phyloP scores from a whole-genome alignment of 371 early-diverging fungal species.

The Vairimorpha apis region DNA sequence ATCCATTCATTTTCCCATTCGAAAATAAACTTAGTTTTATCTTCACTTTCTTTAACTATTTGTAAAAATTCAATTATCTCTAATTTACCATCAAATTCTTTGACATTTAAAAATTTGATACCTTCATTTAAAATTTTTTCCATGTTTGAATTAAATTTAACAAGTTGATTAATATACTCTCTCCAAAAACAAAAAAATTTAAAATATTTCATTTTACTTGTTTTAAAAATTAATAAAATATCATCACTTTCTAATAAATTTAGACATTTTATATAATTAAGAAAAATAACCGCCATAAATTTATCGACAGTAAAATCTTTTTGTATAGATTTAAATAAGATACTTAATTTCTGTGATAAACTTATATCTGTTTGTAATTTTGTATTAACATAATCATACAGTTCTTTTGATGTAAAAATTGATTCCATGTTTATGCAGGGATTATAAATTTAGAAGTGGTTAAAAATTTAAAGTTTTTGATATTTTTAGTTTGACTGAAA shows the following conservation, averaged over 20 bases:
- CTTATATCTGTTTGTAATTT: background rate
- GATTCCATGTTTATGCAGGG: constrained; percentile 5
- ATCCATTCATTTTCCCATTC: background rate
- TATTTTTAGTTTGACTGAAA: no score
- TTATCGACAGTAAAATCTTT: constrained; percentile 9
- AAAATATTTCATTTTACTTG: constrained; percentile 54
- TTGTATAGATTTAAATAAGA: constrained; percentile 1
- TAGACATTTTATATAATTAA: constrained; percentile 1
- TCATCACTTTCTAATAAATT: background rate
- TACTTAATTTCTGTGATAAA: background rate
- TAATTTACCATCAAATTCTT: constrained; percentile 53
- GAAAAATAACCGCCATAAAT: background rate
- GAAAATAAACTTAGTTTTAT: background rate
- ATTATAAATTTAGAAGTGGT: no score
- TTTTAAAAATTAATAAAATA: constrained; percentile 45
- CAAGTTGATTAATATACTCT: constrained; percentile 45
- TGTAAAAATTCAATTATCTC: constrained; percentile 42
- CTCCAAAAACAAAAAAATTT: constrained; percentile 51
- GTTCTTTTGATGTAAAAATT: background rate
- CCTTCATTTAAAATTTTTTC: constrained; percentile 49
- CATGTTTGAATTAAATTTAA: constrained; percentile 26
- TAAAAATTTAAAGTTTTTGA: no score
- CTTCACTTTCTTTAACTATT: background rate
- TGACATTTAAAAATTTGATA: constrained; percentile 50
- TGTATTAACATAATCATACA: background rate